phyloP scores from a whole-genome alignment of 164 flowering plant genomes.

The Brasenia schreberi region DNA sequence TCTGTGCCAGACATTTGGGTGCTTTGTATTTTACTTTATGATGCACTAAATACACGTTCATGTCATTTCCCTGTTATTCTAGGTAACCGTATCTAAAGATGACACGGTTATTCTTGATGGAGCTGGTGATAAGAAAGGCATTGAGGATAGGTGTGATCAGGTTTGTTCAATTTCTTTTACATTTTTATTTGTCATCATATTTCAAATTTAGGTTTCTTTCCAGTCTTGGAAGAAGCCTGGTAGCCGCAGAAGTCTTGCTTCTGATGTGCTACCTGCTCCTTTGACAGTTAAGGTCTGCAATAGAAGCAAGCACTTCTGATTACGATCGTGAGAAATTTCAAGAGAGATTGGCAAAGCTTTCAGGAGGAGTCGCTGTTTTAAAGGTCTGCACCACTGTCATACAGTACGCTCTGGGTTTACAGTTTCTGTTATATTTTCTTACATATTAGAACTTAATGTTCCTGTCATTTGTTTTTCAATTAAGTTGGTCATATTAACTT shows the following conservation, averaged over 20 bases:
- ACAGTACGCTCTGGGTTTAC: no score
- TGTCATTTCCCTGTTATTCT: not conserved
- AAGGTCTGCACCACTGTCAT: conserved; percentile 33
- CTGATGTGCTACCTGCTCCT: not conserved
- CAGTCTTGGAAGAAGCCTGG: not conserved
- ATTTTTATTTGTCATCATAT: not conserved
- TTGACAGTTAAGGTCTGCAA: conserved; percentile 57
- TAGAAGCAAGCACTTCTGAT: conserved; percentile 75
- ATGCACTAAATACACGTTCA: not conserved
- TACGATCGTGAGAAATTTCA: conserved; percentile 91
- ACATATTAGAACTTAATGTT: not conserved
- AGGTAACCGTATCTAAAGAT: conserved; percentile 81
- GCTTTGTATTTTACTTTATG: not conserved
- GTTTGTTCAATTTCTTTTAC: conserved; percentile 15
- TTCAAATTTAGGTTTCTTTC: not conserved
- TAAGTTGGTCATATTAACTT: not conserved
- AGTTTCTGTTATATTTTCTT: not conserved
- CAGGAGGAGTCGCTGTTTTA: conserved; percentile 92
- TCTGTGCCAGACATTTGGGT: not conserved
- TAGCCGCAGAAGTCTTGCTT: not conserved
- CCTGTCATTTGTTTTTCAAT: not conserved
- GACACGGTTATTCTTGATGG: conserved; percentile 89
- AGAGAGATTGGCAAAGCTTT: conserved; percentile 86
- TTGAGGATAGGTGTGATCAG: conserved; percentile 88
- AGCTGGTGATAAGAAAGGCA: conserved; percentile 74